phyloP scores from a whole-genome alignment of 768 basidiomycete genomes.

The Podaxis sp. region DNA sequence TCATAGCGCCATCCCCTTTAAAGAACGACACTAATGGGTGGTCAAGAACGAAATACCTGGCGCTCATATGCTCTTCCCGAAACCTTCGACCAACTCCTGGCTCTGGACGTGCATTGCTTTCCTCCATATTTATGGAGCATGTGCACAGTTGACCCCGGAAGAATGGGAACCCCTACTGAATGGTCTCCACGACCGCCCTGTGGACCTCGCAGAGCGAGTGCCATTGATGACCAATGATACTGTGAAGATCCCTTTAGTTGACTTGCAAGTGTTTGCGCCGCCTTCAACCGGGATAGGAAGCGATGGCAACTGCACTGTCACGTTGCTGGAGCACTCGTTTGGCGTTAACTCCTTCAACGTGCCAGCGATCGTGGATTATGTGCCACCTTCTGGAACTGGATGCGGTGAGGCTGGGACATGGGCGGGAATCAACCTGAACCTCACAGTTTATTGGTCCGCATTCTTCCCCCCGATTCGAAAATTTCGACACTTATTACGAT shows the following conservation, averaged over 20 bases:
- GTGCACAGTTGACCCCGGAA: background rate
- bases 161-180: background rate
- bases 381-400: slow-evolving; percentile 37
- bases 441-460: no score
- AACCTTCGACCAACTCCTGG: no score
- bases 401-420: slow-evolving; percentile 29
- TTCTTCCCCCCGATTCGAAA: no score
- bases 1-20: no score
- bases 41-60: no score
- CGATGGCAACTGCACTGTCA: slow-evolving; percentile 22
- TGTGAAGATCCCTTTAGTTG: slow-evolving; percentile 25
- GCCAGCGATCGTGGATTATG: slow-evolving; percentile 30
- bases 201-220: slow-evolving; percentile 15
- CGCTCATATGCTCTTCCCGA: no score
- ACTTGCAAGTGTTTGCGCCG: slow-evolving; percentile 32
- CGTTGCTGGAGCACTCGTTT: slow-evolving; percentile 30
- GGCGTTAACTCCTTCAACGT: slow-evolving; percentile 29
- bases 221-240: slow-evolving; percentile 11
- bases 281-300: slow-evolving; percentile 13
- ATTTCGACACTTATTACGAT: no score
- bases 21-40: no score
- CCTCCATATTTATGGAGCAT: background rate
- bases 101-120: no score
- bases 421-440: no score
- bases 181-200: background rate